Conservation (phyloP, 345 rosid species). For the Boechera retrofracta region DNA sequence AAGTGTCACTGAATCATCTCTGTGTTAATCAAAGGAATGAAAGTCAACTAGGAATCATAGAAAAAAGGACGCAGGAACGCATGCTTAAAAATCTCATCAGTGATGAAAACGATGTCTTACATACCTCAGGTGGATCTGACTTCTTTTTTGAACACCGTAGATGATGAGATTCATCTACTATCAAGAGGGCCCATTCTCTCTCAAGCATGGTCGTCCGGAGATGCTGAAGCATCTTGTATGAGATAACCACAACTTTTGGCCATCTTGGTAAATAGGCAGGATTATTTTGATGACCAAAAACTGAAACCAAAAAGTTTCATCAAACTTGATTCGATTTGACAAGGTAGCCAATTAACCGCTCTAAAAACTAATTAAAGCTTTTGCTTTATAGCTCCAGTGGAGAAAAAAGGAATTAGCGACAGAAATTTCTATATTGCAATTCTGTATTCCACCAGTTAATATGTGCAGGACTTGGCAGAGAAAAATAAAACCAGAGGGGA, state of each 20-base stretch:
- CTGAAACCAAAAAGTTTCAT: conserved; percentile 51
- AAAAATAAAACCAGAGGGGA: conserved; percentile 4
- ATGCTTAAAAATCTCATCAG: neutral
- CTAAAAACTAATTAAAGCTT: neutral
- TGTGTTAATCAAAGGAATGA: conserved; percentile 15
- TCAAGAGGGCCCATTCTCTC: conserved; percentile 83
- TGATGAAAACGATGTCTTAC: conserved; percentile 10
- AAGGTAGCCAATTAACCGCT: conserved; percentile 4
- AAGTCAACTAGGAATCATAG: neutral
- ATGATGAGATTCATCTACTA: conserved; percentile 96
- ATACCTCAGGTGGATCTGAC: conserved; percentile 81
- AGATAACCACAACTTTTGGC: conserved; percentile 90
- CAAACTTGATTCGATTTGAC: conserved; percentile 29
- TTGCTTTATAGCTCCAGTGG: neutral
- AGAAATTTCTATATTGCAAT: neutral
- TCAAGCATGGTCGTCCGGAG: conserved; percentile 71
- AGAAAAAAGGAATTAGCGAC: neutral
- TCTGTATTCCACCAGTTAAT: conserved; percentile 2
- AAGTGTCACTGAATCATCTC: conserved; percentile 27
- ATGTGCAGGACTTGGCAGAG: neutral
- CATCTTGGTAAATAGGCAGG: conserved; percentile 68
- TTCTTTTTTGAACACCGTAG: conserved; percentile 74
- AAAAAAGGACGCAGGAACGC: conserved; percentile 3
- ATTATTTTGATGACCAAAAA: conserved; percentile 81
- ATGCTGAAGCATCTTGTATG: conserved; percentile 87